Evolutionary conservation across 768 basidiomycete genomes (phyloP), one percentile per base, ranked within the genome.

Genomic region (Auriscalpium microsporum): DNA sequence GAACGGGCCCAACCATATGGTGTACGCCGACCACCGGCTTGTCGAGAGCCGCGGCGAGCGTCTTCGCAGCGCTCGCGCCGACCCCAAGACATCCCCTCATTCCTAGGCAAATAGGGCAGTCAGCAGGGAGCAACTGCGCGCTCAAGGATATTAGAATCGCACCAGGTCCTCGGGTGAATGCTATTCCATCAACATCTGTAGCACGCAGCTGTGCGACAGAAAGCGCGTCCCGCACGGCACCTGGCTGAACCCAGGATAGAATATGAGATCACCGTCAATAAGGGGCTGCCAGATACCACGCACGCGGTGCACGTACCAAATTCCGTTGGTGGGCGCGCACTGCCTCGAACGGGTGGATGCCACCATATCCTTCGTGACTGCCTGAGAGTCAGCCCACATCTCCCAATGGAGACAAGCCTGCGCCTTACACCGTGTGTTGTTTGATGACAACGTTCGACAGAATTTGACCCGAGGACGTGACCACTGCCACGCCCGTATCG

Each of bases 11-110:
- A 38, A 92, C 94, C 94, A 97, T 98, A 64, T 98, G 94, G 69
- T 97, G 91, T 7, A 96, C 90, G 3, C 93, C 93, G 3, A 95
- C 79, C 4, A 95, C 56, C 0, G 93, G 94, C 63, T 92, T 89
- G 44, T 78, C 75, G 11, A 82, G 73, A 0, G 83, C 84, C 0
- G 90, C 86, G 1, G 93, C 92, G 3, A 98, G 73, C 0, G 84
- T 81, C 66, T 90, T 90, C n/a, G 92, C 91, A 7, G 90, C 84
- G 57, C 88, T 88, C 10, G 82, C 81, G 45, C 83, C 83, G 3
- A 92, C 86, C 23, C 79, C 80, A 11, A 98, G 76, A 67, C 91
- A 94, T 2, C 88, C 88, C 3, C 78, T 78, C 64, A 94, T 89
- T 4, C 91, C 87, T 86, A 23, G 28, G 45, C 16, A 21, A 33